phyloP scores from a whole-genome alignment of 163 green algal genomes.

The Prototheca wickerhamii region DNA sequence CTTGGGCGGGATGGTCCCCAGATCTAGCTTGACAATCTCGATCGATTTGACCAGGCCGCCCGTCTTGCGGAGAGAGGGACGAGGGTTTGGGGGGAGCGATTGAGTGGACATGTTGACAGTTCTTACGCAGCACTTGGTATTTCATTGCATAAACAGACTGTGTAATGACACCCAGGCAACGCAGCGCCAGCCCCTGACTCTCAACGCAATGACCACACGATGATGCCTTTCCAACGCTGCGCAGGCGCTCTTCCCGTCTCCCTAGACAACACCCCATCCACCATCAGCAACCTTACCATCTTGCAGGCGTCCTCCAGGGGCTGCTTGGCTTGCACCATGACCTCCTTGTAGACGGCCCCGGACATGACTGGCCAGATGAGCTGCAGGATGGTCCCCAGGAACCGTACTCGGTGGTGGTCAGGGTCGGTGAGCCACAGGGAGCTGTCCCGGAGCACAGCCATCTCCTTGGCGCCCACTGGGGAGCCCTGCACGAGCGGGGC shows the following conservation, averaged over 20 bases:
- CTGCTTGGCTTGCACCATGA: slow-evolving; percentile 36
- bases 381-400: slow-evolving; percentile 43
- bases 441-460: slow-evolving; percentile 15
- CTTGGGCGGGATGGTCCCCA: slow-evolving; percentile 32
- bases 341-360: slow-evolving; percentile 41
- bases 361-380: slow-evolving; percentile 49
- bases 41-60: slow-evolving; percentile 6
- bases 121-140: too few relatives aligned
- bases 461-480: slow-evolving; percentile 2
- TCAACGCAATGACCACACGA: too few relatives aligned
- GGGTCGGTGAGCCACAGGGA: slow-evolving; percentile 17
- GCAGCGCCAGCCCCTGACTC: too few relatives aligned
- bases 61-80: slow-evolving; percentile 2
- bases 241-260: not conserved
- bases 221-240: too few relatives aligned
- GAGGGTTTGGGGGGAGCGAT: not conserved
- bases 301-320: slow-evolving; percentile 31
- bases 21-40: slow-evolving; percentile 39
- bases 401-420: slow-evolving; percentile 27
- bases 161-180: too few relatives aligned
- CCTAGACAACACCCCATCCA: not conserved
- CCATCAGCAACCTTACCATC: not conserved
- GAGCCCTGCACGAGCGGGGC: not conserved
- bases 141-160: too few relatives aligned
- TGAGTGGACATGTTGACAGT: not conserved